Conservation (phyloP, 345 rosid genomes). For the Gossypium sturtianum region DNA sequence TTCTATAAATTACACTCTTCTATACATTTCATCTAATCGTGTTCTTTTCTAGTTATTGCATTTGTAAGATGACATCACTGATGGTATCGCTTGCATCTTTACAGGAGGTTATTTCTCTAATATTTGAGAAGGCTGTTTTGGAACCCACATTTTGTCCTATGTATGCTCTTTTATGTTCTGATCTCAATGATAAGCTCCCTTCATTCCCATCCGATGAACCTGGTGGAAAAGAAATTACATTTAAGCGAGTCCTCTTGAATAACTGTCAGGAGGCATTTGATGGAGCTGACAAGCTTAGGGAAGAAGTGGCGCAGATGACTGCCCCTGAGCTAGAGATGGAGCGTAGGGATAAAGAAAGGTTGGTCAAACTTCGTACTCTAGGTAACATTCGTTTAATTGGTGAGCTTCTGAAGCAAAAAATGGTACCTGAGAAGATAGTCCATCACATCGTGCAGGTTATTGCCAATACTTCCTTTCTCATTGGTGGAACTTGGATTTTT, state of each 20-base stretch:
- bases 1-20: not conserved
- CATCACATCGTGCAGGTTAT: conserved; percentile 83
- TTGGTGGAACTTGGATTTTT: not conserved
- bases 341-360: conserved; percentile 77
- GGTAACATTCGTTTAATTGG: conserved; percentile 94
- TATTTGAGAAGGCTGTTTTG: conserved; percentile 89
- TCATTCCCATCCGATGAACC: conserved; percentile 83
- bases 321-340: conserved; percentile 74
- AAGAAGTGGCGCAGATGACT: conserved; percentile 69
- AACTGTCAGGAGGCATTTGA: conserved; percentile 96
- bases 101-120: conserved; percentile 82
- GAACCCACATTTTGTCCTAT: conserved; percentile 95
- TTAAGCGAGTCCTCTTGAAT: conserved; percentile 78
- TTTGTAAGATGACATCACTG: not conserved
- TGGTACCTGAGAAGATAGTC: conserved; percentile 90
- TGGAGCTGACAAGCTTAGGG: conserved; percentile 76
- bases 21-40: not conserved
- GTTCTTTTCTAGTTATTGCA: not conserved
- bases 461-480: conserved; percentile 2
- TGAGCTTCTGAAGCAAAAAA: conserved; percentile 89
- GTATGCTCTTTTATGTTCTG: conserved; percentile 84
- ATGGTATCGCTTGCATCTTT: not conserved
- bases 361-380: conserved; percentile 75
- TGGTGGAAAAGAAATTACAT: conserved; percentile 75
- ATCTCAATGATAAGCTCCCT: conserved; percentile 73